Evolutionary conservation across 805 yeast species (phyloP), one percentile per base, ranked within the genome.

Genomic region (Pichia heedii): DNA sequence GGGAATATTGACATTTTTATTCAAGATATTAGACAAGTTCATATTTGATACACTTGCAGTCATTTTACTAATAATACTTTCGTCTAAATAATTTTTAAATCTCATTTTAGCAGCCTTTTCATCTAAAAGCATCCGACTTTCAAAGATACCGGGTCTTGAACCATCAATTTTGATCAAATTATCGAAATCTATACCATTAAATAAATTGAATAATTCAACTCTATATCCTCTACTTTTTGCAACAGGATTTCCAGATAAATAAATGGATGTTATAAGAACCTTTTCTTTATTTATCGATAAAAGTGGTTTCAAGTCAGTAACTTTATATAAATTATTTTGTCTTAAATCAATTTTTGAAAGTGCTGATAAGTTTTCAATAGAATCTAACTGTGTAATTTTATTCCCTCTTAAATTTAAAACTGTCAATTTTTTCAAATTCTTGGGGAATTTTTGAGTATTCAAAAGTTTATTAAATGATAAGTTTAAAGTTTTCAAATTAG

Each of bases 61-160:
- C 61, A 65, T 64, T 42, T 57, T 58, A 41, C 56, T 56, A 16
- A 65, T 65, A 22, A 63, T 62, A 27, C 57, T 55, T 18, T 61
- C 63, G 41, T 58, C 66, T 42, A 65, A 47, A 44, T 61, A 73
- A 43, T 65, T 68, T 45, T 69, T 69, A 42, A 73, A 62, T 35
- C 62, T 62, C 51, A 67, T 58, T 41, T 65, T 62, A 1, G 79
- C 73, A 21, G 65, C 63, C 48, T 71, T 76, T 2, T 70, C 62
- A 49, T 75, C 81, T 41, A 76, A 61, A 24, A 77, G 57, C 51
- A 76, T 54, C 27, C 81, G 71, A 19, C 74, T 67, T 58, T 77
- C 83, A 58, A 77, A 74, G 43, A 77, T 74, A 1, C 82, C 81
- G 0, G 83, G 82, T 42, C 72, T 57, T 4, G 81, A 74, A 36